A percentile compares a stretch with the other conserved stretches of the same genome.
phyloP scores from a whole-genome alignment of 169 alveolate genomes.

The Theileria sp. region DNA sequence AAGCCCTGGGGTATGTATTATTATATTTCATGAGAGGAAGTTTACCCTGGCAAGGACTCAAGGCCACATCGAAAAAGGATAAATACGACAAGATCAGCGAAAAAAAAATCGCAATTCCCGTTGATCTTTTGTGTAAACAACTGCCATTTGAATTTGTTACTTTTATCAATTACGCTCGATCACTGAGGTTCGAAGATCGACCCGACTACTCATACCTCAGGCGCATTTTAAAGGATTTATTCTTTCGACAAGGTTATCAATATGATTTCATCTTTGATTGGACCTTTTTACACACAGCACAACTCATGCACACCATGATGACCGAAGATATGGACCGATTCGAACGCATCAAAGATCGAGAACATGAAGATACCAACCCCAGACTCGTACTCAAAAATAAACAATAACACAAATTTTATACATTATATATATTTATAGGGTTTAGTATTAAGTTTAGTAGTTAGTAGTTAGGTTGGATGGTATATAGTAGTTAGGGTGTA shows the following conservation, averaged over 20 bases:
- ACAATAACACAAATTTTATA: slow-evolving; percentile 3
- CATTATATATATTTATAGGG: too few species aligned
- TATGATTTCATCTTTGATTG: slow-evolving; percentile 95
- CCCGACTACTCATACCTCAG: slow-evolving; percentile 94
- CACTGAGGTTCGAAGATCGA: slow-evolving; percentile 92
- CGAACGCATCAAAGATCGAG: slow-evolving; percentile 66
- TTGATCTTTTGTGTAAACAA: slow-evolving; percentile 93
- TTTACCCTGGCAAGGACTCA: slow-evolving; percentile 98
- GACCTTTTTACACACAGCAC: slow-evolving; percentile 87
- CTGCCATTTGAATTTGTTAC: slow-evolving; percentile 86
- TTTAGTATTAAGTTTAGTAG: too few species aligned
- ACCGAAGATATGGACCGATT: slow-evolving; percentile 65
- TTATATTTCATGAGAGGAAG: slow-evolving; percentile 96
- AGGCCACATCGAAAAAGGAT: slow-evolving; percentile 93
- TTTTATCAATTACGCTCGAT: slow-evolving; percentile 90
- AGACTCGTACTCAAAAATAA: slow-evolving; percentile 55
- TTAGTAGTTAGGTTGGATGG: too few species aligned
- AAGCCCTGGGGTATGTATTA: slow-evolving; percentile 96
- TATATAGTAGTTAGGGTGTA: too few species aligned
- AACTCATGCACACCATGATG: slow-evolving; percentile 68
- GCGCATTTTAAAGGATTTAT: slow-evolving; percentile 92
- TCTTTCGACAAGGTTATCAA: slow-evolving; percentile 77
- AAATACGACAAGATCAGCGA: slow-evolving; percentile 98
- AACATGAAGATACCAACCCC: slow-evolving; percentile 52
- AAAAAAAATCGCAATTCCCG: slow-evolving; percentile 95